phyloP scores from a whole-genome alignment of 2,329 filamentous ascomycete species.

The Colletotrichum musae region DNA sequence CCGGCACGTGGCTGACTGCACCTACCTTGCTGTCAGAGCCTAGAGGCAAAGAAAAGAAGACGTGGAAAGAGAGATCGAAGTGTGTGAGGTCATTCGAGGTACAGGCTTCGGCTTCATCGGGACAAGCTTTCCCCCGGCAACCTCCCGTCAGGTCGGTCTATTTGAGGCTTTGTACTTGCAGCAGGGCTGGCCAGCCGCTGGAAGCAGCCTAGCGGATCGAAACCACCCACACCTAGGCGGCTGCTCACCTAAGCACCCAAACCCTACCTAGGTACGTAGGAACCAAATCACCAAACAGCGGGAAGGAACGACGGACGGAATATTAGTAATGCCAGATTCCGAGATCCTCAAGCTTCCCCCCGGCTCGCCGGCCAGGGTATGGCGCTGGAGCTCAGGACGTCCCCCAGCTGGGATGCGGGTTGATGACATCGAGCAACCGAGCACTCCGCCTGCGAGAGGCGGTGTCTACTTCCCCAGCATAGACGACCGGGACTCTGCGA shows the following conservation, averaged over 20 bases:
- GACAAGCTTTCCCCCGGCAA: constrained; percentile 28
- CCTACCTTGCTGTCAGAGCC: not conserved
- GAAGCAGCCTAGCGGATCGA: constrained; percentile 25
- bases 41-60: not conserved
- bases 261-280: not conserved
- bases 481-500: constrained; percentile 34
- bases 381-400: constrained; percentile 40
- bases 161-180: constrained; percentile 25
- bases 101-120: constrained; percentile 32
- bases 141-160: not conserved
- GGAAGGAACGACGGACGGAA: not conserved
- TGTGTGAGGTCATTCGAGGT: constrained; percentile 27
- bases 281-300: not conserved
- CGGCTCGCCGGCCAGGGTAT: constrained; percentile 31
- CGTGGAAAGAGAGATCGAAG: not conserved
- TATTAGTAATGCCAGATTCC: constrained; percentile 33
- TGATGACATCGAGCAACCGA: constrained; percentile 42
- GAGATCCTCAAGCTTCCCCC: constrained; percentile 31
- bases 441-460: constrained; percentile 38
- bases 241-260: not conserved
- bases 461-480: constrained; percentile 39
- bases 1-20: constrained; percentile 28
- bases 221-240: not conserved
- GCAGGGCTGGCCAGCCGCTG: constrained; percentile 23
- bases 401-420: constrained; percentile 28